Base-by-base conservation (phyloP, 305 asterid species). In the Vinca major region DNA sequence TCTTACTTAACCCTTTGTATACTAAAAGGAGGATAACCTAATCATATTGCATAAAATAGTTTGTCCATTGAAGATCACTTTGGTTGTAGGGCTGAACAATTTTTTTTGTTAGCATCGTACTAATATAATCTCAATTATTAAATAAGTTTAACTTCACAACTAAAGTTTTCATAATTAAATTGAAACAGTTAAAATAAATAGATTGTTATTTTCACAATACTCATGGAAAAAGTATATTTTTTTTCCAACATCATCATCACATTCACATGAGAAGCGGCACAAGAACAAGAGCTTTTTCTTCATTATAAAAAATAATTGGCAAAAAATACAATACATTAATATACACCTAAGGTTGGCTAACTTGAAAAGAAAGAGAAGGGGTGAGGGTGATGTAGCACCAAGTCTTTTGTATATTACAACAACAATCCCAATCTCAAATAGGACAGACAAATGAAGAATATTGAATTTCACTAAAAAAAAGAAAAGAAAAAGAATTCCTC, bases 401-500 rank as follows among this genome's bases (percentile, higher is more conserved):
- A 53, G 41, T 7, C 17, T 50, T 64, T 55, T 65, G 52, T 74
- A 74, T 53, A 70, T 56, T 69, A 74, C 74, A 69, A 2, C 44
- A 39, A 57, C 41, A 57, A 61, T 61, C 48, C 63, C 65, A 61
- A 39, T 39, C 67, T 51, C 47, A 70, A 65, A 20, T 36, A 17
- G 49, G 78, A 62, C 53, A 63, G 78, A 56, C 74, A 26, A 56
- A 44, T 65, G 64, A 65, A 55, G 62, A 68, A 54, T 65, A 43
- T 61, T 67, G 72, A 69, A 82, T 71, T 64, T 74, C 65, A 75
- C 77, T 75, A 77, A 66, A 66, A 50, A 50, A 70, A 73, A 45
- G 21, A 60, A 39, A 54, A 20, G 77, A 75, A 69, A 81, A 81
- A 81, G 66, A 80, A 75, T 63, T 67, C 74, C 33, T 69, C 80